Evolutionary conservation across 2,329 filamentous ascomycete genomes (phyloP), one percentile per base, ranked within the genome.

Genomic region (Colletotrichum tamarilloi): DNA sequence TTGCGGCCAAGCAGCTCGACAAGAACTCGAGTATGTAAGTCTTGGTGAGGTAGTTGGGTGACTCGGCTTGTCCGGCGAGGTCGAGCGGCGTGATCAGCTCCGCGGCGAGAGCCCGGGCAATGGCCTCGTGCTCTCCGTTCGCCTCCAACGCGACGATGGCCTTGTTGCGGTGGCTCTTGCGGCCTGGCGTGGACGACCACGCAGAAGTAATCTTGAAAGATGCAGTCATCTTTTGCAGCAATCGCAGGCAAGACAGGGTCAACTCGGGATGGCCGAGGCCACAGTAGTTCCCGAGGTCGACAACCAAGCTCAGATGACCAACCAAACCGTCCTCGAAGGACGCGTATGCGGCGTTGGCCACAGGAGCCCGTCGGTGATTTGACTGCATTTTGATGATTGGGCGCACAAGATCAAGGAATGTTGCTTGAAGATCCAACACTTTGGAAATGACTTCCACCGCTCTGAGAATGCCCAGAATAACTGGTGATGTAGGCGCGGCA

Each of bases 321-420:
- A 98, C 87, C 24, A 99, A 87, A 8, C 94, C 95, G 79, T 99
- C 97, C 80, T 98, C 96, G 78, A 99, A 96, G 0, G 93, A 95
- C n/a, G 93, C 88, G 76, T 96, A 93, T 0, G 94, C 92, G 6
- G 93, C 90, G 77, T 94, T 95, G 0, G 92, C 89, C 26, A 97
- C 92, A 4, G 89, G 87, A 9, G 87, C 84, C 32, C 89, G 87
- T 63, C 90, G 88, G 60, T 88, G 85, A 32, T 87, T 88, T 24
- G 89, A 84, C 68, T 94, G 90, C 42, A 88, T 86, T 79, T 93
- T 94, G 76, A 98, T 87, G 12, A 94, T 83, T 3, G 95, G 95
- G 66, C 93, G 91, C 19, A 98, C 93, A 65, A 99, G 91, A 79
- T 98, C 93, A 55, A 97, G 88, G 80, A 97, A 99, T 0, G 96